phyloP scores from a whole-genome alignment of 495 filamentous ascomycete species.

The Daldinia bambusicola region DNA sequence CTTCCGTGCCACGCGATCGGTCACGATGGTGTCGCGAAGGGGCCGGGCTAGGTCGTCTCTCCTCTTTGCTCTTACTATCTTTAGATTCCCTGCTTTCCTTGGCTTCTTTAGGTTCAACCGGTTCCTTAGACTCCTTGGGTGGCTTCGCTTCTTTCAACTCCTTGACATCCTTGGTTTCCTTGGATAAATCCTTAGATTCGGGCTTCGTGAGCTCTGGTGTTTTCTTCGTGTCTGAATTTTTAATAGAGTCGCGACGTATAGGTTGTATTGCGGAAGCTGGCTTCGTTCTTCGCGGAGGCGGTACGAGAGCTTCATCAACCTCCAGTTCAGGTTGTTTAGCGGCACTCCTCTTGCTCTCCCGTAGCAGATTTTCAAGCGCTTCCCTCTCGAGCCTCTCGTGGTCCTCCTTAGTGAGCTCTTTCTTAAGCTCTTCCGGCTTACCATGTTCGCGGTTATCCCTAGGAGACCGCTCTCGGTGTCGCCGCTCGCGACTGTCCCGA shows the following conservation, averaged over 20 bases:
- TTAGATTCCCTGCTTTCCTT: conserved; percentile 43
- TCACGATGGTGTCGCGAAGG: conserved; percentile 44
- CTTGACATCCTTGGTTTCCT: conserved; percentile 34
- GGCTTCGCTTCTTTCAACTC: conserved; percentile 27
- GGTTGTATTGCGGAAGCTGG: conserved; percentile 67
- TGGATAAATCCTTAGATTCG: conserved; percentile 44
- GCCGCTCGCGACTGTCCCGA: conserved; percentile 43
- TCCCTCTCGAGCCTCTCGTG: conserved; percentile 63
- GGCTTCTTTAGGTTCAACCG: conserved; percentile 33
- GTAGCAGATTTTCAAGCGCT: conserved; percentile 63
- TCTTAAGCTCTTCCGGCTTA: conserved; percentile 54
- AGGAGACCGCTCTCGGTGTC: conserved; percentile 48
- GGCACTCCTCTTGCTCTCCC: conserved; percentile 61
- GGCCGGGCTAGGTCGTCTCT: conserved; percentile 49
- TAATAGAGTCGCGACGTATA: conserved; percentile 58
- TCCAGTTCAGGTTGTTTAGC: conserved; percentile 62
- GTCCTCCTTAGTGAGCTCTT: conserved; percentile 64
- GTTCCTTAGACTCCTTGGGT: conserved; percentile 39
- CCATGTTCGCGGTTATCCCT: conserved; percentile 46
- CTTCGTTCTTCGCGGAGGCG: conserved; percentile 61
- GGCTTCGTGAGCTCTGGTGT: conserved; percentile 41
- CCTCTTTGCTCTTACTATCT: conserved; percentile 37
- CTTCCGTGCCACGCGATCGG: conserved; percentile 19
- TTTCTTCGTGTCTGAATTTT: conserved; percentile 53
- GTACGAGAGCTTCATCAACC: conserved; percentile 62